phyloP scores from a whole-genome alignment of 148 eudicot genomes.

The Tetragonia tetragonoides region DNA sequence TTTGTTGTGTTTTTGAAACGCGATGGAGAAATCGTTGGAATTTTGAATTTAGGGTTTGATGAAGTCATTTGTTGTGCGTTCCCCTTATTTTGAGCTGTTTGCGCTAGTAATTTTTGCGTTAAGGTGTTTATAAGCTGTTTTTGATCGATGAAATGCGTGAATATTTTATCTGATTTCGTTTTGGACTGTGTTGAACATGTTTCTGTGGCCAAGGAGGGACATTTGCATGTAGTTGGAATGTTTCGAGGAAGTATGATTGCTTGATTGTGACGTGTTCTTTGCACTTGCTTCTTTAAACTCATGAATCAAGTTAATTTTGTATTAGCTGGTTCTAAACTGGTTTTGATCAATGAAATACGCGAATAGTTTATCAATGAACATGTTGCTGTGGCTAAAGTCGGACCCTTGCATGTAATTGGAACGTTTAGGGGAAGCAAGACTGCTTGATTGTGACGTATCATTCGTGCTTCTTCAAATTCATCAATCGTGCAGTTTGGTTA shows the following conservation, averaged over 20 bases:
- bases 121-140: not conserved
- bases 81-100: too few species aligned
- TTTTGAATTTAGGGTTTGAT: not conserved
- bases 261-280: not conserved
- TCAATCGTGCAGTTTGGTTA: not conserved
- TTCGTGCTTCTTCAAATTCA: not conserved
- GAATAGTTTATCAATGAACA: not conserved
- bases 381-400: not conserved
- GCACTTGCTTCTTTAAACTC: not conserved
- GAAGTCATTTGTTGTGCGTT: not conserved
- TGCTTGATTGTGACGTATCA: not conserved
- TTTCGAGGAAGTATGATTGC: not conserved
- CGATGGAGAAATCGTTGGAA: not conserved
- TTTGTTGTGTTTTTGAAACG: not conserved
- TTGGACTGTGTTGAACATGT: not conserved
- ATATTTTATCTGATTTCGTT: not conserved
- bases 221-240: conserved; percentile 6
- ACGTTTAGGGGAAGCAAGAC: too few species aligned
- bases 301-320: not conserved
- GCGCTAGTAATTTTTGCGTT: not conserved
- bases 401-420: conserved; percentile 11
- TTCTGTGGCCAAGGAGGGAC: not conserved
- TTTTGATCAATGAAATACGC: not conserved
- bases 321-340: not conserved
- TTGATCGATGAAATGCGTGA: not conserved